These are phyloP conservation scores for Cytospora chrysosperma DNA, from an alignment of 2,329 filamentous ascomycete species.

Conservation along the genomic window DNA sequence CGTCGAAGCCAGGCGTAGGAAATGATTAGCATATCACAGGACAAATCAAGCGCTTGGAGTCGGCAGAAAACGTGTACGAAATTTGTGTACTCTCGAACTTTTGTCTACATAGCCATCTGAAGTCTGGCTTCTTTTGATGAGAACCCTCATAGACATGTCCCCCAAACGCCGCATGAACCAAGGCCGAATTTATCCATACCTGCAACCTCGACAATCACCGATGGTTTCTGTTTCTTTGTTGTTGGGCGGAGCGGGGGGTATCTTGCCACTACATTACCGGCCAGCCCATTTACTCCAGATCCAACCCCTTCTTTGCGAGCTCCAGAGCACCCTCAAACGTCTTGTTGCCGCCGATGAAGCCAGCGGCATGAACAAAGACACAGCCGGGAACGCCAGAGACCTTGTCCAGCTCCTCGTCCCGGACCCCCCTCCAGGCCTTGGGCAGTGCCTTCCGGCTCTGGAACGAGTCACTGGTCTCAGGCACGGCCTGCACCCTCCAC, in stretches of 20 bases:
- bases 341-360: slow-evolving; percentile 95
- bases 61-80: neutral
- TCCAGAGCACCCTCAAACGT: slow-evolving; percentile 83
- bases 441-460: slow-evolving; percentile 88
- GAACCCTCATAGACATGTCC: neutral
- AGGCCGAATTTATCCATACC: neutral
- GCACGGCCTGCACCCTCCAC: slow-evolving; percentile 94
- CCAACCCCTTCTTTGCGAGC: slow-evolving; percentile 78
- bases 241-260: no score
- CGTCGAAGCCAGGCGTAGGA: neutral
- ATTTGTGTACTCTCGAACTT: neutral
- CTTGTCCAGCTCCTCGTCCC: slow-evolving; percentile 80
- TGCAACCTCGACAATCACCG: neutral
- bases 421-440: slow-evolving; percentile 85
- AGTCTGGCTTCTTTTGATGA: neutral
- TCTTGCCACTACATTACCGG: neutral
- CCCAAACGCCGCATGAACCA: neutral
- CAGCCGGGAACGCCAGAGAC: slow-evolving; percentile 68
- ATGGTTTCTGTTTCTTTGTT: neutral
- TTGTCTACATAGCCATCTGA: neutral
- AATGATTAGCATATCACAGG: neutral
- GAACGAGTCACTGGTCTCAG: slow-evolving; percentile 80
- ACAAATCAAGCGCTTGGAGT: neutral
- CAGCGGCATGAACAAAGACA: slow-evolving; percentile 90
- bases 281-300: slow-evolving; percentile 30